Evolutionary conservation across 345 rosid species (phyloP).

Genomic region (Aquilaria yunnanensis): DNA sequence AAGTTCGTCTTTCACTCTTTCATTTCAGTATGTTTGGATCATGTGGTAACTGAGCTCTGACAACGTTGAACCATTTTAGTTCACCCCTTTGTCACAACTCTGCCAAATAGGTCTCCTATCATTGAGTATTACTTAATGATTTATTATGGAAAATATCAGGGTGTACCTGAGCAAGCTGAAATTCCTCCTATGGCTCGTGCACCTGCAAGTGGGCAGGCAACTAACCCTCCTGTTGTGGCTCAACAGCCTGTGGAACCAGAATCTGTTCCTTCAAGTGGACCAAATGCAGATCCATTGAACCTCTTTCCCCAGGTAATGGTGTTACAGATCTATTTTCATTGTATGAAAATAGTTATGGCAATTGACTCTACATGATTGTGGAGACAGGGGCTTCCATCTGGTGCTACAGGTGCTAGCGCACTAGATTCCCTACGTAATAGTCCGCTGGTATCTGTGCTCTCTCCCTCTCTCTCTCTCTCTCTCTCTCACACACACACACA

Average conservation of each 20-base stretch:
- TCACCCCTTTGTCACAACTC: no score
- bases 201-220: conserved; percentile 42
- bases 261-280: conserved; percentile 49
- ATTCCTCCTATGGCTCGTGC: conserved; percentile 37
- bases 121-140: not conserved
- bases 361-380: conserved; percentile 8
- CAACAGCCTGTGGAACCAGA: conserved; percentile 49
- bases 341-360: not conserved
- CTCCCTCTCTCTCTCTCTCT: not conserved
- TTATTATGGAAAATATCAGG: conserved; percentile 27
- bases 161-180: conserved; percentile 78
- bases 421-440: conserved; percentile 88
- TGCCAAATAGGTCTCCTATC: no score
- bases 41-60: no score
- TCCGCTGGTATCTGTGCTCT: conserved; percentile 48
- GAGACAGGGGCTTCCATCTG: conserved; percentile 84
- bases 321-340: not conserved
- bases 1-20: no score
- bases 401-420: conserved; percentile 51
- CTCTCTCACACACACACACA: not conserved
- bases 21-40: no score
- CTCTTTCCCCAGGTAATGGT: conserved; percentile 82
- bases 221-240: conserved; percentile 38
- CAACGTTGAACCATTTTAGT: no score
- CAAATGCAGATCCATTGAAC: conserved; percentile 86